A percentile compares a stretch with the other conserved stretches of the same genome.
These are phyloP conservation scores for Neonectria coccinea DNA, from an alignment of 2,329 filamentous ascomycete genomes.

Conservation along the genomic window DNA sequence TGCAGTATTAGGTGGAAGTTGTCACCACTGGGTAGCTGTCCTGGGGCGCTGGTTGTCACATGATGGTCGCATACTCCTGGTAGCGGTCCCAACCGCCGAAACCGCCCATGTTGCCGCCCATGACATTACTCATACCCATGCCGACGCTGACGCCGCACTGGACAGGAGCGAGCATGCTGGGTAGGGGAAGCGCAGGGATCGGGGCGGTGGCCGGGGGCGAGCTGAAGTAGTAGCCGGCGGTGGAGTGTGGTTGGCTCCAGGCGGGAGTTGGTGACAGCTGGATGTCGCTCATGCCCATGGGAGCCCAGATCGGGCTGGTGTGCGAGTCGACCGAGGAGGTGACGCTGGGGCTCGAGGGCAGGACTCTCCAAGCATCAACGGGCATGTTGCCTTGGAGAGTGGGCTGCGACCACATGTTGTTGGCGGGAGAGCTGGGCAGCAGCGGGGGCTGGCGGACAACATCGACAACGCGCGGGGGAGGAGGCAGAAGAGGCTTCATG, in stretches of 20 bases:
- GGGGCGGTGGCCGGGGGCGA: conserved; percentile 79
- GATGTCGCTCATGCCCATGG: conserved; percentile 79
- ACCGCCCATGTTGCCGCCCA: conserved; percentile 53
- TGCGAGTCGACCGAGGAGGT: conserved; percentile 78
- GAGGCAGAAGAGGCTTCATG: conserved; percentile 87
- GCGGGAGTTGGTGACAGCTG: conserved; percentile 83
- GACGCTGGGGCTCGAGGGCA: conserved; percentile 88
- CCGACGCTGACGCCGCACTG: conserved; percentile 85
- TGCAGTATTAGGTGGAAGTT: conserved; percentile 57
- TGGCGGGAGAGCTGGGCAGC: conserved; percentile 83
- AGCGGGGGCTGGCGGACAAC: conserved; percentile 87
- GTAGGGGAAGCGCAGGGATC: conserved; percentile 81
- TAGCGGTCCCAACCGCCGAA: conserved; percentile 91
- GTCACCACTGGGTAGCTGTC: conserved; percentile 62
- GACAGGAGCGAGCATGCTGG: conserved; percentile 81
- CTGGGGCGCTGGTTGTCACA: conserved; percentile 76
- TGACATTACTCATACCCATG: conserved; percentile 69
- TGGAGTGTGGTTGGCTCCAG: conserved; percentile 79
- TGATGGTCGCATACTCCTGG: conserved; percentile 86
- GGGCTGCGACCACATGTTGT: conserved; percentile 84
- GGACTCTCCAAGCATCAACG: conserved; percentile 89
- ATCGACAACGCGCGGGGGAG: conserved; percentile 89
- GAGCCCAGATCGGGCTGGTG: conserved; percentile 80
- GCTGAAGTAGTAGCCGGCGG: conserved; percentile 82
- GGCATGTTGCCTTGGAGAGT: conserved; percentile 72